These are phyloP conservation scores for Peronospora belbahrii DNA, from an alignment of 352 stramenopile genomes.

Conservation along the genomic window DNA sequence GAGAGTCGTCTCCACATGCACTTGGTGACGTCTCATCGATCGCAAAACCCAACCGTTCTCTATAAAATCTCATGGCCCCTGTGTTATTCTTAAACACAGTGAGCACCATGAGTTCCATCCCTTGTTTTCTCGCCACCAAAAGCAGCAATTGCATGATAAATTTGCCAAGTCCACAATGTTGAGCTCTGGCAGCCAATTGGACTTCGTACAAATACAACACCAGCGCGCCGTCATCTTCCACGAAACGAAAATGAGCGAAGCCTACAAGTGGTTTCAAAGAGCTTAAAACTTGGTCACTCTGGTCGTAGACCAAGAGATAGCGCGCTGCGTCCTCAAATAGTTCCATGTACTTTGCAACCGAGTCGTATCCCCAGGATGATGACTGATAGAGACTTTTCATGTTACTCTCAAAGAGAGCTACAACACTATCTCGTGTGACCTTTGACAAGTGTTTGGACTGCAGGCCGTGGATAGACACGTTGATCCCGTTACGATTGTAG, in stretches of 20 bases:
- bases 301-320: constrained; percentile 66
- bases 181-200: constrained; percentile 62
- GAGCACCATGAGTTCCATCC: constrained; percentile 88
- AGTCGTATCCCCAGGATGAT: constrained; percentile 88
- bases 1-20: constrained; percentile 49
- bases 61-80: constrained; percentile 87
- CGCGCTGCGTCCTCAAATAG: constrained; percentile 80
- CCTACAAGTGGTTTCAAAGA: constrained; percentile 28
- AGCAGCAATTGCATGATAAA: constrained; percentile 89
- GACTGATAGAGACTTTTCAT: constrained; percentile 87
- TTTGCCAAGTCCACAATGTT: constrained; percentile 80
- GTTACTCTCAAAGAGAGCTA: constrained; percentile 85
- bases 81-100: constrained; percentile 91
- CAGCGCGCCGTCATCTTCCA: constrained; percentile 85
- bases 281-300: background rate
- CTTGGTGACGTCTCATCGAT: constrained; percentile 90
- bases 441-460: constrained; percentile 34
- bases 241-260: constrained; percentile 91
- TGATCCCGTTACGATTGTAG: constrained; percentile 45
- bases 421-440: constrained; percentile 29
- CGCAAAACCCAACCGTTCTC: constrained; percentile 69
- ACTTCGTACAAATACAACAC: constrained; percentile 94
- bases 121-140: constrained; percentile 60
- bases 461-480: constrained; percentile 34
- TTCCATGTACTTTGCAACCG: constrained; percentile 73